Evolutionary conservation across 2,329 filamentous ascomycete genomes (phyloP).

Genomic region (Arthrobotrys pseudoclavata): DNA sequence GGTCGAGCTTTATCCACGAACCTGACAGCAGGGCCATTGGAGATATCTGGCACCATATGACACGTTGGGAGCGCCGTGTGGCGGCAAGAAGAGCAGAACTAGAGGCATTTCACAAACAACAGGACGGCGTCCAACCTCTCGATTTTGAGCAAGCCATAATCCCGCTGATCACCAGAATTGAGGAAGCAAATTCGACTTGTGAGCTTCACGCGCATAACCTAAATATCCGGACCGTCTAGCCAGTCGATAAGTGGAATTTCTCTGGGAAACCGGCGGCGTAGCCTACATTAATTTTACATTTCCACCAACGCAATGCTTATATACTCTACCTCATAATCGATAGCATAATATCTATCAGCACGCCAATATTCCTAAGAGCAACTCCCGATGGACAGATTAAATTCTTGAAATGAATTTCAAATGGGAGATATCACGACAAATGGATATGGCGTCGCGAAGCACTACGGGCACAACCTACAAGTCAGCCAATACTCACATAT

Average conservation of each 20-base stretch:
- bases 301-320: slow-evolving; percentile 6
- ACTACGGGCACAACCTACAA: neutral
- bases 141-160: neutral
- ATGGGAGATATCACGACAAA: neutral
- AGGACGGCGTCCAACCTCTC: neutral
- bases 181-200: neutral
- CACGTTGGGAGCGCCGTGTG: slow-evolving; percentile 3
- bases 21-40: neutral
- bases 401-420: neutral
- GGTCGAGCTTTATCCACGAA: neutral
- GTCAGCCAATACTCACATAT: neutral
- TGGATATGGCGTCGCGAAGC: neutral
- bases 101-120: slow-evolving; percentile 1
- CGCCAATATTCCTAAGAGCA: neutral
- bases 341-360: neutral
- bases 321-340: slow-evolving; percentile 4
- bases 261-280: neutral
- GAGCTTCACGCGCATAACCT: neutral
- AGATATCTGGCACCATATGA: slow-evolving; percentile 11
- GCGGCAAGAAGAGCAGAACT: slow-evolving; percentile 1
- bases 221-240: neutral
- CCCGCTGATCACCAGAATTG: slow-evolving; percentile 14
- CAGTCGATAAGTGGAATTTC: neutral
- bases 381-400: neutral
- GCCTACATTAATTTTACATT: neutral